A percentile compares a stretch with the other conserved stretches of the same genome.
Conservation (phyloP, 2,329 filamentous ascomycete genomes). For the Hirsutella minnesotensis region DNA sequence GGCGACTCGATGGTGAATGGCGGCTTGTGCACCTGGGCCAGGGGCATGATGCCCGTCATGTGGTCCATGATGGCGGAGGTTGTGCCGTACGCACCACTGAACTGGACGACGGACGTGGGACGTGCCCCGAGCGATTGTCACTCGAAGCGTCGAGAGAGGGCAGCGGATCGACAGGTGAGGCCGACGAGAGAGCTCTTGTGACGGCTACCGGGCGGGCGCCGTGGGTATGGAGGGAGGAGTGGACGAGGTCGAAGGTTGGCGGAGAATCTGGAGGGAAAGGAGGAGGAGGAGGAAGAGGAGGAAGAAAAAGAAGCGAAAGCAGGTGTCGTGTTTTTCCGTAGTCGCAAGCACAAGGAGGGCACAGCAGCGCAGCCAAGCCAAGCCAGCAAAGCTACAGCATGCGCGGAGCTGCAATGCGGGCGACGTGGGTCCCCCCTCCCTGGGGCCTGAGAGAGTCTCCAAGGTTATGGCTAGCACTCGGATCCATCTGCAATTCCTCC, state of each 20-base stretch:
- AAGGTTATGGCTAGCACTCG: no score
- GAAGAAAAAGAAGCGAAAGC: not conserved
- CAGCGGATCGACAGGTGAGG: slow-evolving; percentile 1
- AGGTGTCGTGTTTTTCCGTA: not conserved
- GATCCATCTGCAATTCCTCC: not conserved
- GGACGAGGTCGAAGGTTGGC: not conserved
- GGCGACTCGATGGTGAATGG: slow-evolving; percentile 66
- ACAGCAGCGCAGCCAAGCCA: not conserved
- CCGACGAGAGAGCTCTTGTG: no score
- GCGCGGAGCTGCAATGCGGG: not conserved
- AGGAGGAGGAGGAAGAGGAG: not conserved
- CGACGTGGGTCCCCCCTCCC: not conserved
- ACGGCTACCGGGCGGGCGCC: not conserved
- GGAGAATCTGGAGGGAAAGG: not conserved
- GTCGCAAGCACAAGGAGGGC: no score
- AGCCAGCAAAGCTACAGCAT: not conserved
- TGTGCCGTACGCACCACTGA: not conserved
- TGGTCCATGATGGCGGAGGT: slow-evolving; percentile 15
- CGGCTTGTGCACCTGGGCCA: slow-evolving; percentile 51
- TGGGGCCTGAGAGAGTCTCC: no score
- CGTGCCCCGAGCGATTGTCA: not conserved
- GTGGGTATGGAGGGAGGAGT: not conserved
- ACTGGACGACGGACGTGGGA: not conserved
- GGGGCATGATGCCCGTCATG: slow-evolving; percentile 33
- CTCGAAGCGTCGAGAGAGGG: not conserved